Conservation (phyloP, 495 filamentous ascomycete species). For the Penicillium cosmopolitanum region DNA sequence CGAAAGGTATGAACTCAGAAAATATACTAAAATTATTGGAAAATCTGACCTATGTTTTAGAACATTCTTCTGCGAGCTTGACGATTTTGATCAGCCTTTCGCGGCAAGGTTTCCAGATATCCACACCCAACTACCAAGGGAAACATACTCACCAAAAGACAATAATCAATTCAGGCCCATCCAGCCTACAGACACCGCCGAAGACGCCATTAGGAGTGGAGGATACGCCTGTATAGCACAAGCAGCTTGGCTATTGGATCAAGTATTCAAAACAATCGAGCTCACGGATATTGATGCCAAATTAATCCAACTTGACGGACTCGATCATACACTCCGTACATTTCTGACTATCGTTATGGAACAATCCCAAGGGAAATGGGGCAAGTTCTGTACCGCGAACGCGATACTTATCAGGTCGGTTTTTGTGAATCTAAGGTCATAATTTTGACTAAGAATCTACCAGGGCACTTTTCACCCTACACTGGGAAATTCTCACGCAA, state of each 20-base stretch:
- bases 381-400: conserved; percentile 32
- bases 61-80: conserved; percentile 13
- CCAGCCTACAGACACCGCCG: neutral
- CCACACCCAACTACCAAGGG: conserved; percentile 13
- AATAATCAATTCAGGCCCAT: neutral
- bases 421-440: neutral
- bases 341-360: conserved; percentile 32
- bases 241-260: conserved; percentile 36
- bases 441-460: neutral
- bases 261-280: conserved; percentile 20
- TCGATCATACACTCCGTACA: conserved; percentile 21
- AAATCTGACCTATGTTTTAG: neutral
- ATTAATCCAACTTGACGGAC: conserved; percentile 19
- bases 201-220: conserved; percentile 1
- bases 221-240: conserved; percentile 35
- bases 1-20: conserved; percentile 2
- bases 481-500: neutral
- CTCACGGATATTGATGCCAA: conserved; percentile 21
- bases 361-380: conserved; percentile 22
- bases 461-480: neutral
- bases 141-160: neutral
- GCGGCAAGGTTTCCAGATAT: conserved; percentile 10
- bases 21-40: no score
- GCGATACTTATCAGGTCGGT: conserved; percentile 34
- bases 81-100: conserved; percentile 10